Evolutionary conservation across 2,329 filamentous ascomycete species (phyloP), one percentile per base, ranked within the genome.

Genomic region (Bipolaris cookei): DNA sequence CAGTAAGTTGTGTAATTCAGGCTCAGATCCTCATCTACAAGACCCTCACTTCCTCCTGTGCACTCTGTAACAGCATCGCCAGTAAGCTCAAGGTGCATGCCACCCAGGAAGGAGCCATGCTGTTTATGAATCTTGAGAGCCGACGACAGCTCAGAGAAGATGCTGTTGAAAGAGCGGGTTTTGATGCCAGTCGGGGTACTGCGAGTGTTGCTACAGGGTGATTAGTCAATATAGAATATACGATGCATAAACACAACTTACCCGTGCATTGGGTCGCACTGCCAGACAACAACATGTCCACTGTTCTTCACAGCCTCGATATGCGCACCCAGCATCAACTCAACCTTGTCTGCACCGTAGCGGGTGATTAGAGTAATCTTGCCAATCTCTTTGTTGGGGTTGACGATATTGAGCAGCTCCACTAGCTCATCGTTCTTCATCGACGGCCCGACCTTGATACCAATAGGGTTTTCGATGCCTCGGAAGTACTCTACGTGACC

Each of bases 221-320:
- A 14, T 69, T 44, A 69, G 58, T 59, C 42, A 57, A 37, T 21
- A 28, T 28, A 44, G 28, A 14, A 14, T 14, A 18, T 6, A 21
- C 30, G 2, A 11, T 7, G n/a, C 23, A 42, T 23, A 25, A 21
- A 43, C 11, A 20, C 42, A 14, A 63, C 74, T 70, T 67, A 78
- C 78, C 95, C 95, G 79, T 99, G 95, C 95, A 99, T 99, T 20
- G 95, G 95, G 78, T 99, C 95, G 79, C 94, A 98, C 80, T 98
- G 95, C 94, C 94, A 98, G 67, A 97, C 91, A 3, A 96, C 92
- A 20, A 83, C 69, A 71, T 89, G 87, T 0, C 84, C 92, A 55
- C 90, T 93, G 67, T 83, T 83, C 76, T 95, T 90, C 23, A 99
- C 94, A 35, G 91, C 92, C 65, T 90, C 87, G 74, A 99, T 98